Percentiles rank a stretch among this genome's conserved stretches.
Evolutionary conservation across 306 rosid genomes (phyloP).

Genomic region (Leucaena leucocephala): DNA sequence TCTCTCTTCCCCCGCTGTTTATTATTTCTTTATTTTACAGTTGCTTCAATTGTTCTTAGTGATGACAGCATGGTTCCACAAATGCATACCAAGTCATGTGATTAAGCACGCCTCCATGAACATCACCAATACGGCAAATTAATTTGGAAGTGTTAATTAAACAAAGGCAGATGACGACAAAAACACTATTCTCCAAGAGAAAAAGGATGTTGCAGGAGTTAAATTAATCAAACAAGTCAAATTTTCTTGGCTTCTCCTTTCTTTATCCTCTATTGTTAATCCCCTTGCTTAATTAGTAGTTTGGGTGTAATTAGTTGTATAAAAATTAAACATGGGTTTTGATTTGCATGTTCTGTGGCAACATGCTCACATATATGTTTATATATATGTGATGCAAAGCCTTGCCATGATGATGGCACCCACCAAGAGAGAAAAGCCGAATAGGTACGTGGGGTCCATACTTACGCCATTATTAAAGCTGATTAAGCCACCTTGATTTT

Average conservation of each 20-base stretch:
- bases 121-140: constrained; percentile 11
- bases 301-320: too few relatives aligned
- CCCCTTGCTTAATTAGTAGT: too few relatives aligned
- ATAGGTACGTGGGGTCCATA: neutral
- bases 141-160: neutral
- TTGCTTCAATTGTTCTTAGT: neutral
- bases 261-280: too few relatives aligned
- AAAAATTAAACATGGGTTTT: neutral
- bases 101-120: neutral
- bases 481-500: neutral
- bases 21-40: neutral
- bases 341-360: constrained; percentile 41
- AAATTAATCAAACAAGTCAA: neutral
- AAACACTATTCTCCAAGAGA: neutral
- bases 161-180: constrained; percentile 11
- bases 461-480: neutral
- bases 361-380: constrained; percentile 15
- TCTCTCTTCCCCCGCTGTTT: neutral
- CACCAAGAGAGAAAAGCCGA: neutral
- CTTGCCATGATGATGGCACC: constrained; percentile 30
- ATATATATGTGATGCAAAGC: neutral
- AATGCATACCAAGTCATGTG: constrained; percentile 1
- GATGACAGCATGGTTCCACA: constrained; percentile 11
- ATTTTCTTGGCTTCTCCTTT: too few relatives aligned
- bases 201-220: neutral